Evolutionary conservation across 257 asterid genomes (phyloP), one percentile per base, ranked within the genome.

Genomic region (Nyctanthes arbortristis): DNA sequence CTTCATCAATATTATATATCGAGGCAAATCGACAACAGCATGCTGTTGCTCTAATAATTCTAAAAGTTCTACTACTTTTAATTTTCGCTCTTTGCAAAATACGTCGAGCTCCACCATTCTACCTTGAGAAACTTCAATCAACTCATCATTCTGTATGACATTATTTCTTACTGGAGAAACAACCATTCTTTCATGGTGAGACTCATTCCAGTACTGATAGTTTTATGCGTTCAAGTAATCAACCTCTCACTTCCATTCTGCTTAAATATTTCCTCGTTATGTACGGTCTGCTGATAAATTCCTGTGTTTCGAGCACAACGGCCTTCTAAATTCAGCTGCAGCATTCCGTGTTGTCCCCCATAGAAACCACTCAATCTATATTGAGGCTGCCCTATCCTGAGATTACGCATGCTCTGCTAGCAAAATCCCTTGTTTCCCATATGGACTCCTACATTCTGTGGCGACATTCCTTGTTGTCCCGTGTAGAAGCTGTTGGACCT

Each of bases 61-160:
- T 73, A 93, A 72, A 60, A 84, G 82, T 57, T 81, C 75, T 63
- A 88, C 84, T 2, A 86, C 96, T 77, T 81, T 80, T 32, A 87
- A 70, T 62, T 85, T 85, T 18, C 88, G 81, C 69, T 77, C 92
- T 69, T 79, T 75, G 20, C 62, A 74, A 33, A 77, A 82, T 59
- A 70, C 80, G 78, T 87, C 97, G n/a, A 93, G 87, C 74, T 83
- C 86, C 71, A 80, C 87, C 28, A 83, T 18, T 65, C 71, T 82
- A n/a, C 69, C 79, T 61, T 31, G 78, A 71, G 33, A 61, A 73
- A 9, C 71, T 36, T 63, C 77, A 34, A 63, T 69, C 20, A 75
- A 65, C 55, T 43, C 80, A 24, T 47, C 81, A 57, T 66, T 61
- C 14, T 72, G 30, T 8, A 39, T n/a, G 67, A 39, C 14, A 56